A percentile compares a stretch with the other conserved stretches of the same genome.
Conservation (phyloP, 768 basidiomycete species). For the Termitomyces sp. region DNA sequence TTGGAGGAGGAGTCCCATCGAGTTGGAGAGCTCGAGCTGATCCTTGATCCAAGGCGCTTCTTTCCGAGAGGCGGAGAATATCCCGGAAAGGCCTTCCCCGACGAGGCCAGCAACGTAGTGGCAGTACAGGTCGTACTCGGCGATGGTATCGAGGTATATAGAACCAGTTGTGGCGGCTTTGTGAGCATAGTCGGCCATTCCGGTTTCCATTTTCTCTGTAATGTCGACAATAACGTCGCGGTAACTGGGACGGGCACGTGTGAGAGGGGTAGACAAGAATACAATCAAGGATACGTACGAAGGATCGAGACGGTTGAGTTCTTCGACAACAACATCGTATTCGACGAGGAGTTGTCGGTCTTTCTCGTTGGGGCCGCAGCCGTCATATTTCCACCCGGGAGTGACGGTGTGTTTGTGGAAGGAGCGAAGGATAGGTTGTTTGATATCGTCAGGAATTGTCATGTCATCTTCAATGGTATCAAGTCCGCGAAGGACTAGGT, state of each 20-base stretch:
- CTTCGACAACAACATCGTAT: conserved; percentile 77
- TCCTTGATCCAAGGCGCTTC: conserved; percentile 70
- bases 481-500: conserved; percentile 89
- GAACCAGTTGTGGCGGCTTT: conserved; percentile 69
- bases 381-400: conserved; percentile 85
- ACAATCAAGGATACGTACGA: conserved; percentile 39
- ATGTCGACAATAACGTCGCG: conserved; percentile 82
- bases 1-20: conserved; percentile 93
- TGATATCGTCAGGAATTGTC: conserved; percentile 83
- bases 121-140: conserved; percentile 96
- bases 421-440: conserved; percentile 79
- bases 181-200: conserved; percentile 96
- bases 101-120: conserved; percentile 98
- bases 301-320: conserved; percentile 66
- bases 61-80: conserved; percentile 84
- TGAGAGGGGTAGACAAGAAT: conserved; percentile 8
- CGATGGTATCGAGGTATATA: conserved; percentile 68
- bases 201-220: conserved; percentile 80
- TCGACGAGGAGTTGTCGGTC: conserved; percentile 83
- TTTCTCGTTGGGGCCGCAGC: conserved; percentile 81
- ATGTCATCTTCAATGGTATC: conserved; percentile 99
- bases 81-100: conserved; percentile 88
- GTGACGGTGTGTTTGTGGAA: conserved; percentile 80
- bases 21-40: conserved; percentile 87
- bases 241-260: conserved; percentile 42